phyloP scores from a whole-genome alignment of 148 eudicot genomes.

The Silene latifolia region DNA sequence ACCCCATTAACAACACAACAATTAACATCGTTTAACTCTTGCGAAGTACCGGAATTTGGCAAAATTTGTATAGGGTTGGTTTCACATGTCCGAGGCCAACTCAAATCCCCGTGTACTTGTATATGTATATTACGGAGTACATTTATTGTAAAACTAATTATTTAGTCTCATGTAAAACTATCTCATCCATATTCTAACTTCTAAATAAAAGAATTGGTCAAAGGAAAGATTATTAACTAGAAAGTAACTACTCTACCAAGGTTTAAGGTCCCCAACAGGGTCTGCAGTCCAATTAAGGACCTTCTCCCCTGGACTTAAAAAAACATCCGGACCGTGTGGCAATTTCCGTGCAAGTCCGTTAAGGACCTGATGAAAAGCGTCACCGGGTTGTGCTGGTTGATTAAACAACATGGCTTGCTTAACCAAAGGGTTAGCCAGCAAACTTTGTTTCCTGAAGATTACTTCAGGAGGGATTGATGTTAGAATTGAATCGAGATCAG shows the following conservation, averaged over 20 bases:
- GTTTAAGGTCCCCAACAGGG: slow-evolving; percentile 84
- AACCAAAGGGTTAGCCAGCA: slow-evolving; percentile 93
- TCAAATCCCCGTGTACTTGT: too few relatives aligned
- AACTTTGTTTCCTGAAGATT: slow-evolving; percentile 84
- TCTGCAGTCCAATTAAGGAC: slow-evolving; percentile 95
- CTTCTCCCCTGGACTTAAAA: slow-evolving; percentile 59
- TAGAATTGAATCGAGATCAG: slow-evolving; percentile 77
- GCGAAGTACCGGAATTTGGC: too few relatives aligned
- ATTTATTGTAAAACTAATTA: too few relatives aligned
- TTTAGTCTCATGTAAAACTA: too few relatives aligned
- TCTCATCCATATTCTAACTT: too few relatives aligned
- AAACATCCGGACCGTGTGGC: slow-evolving; percentile 61
- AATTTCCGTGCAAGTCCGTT: slow-evolving; percentile 91
- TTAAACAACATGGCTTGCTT: slow-evolving; percentile 97
- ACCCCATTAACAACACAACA: too few relatives aligned
- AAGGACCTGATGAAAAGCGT: slow-evolving; percentile 93
- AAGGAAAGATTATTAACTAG: too few relatives aligned
- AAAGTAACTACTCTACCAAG: slow-evolving; percentile 51
- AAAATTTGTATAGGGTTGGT: too few relatives aligned
- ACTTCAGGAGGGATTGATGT: slow-evolving; percentile 80
- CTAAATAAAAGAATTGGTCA: too few relatives aligned
- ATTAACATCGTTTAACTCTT: too few relatives aligned
- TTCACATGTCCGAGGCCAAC: too few relatives aligned
- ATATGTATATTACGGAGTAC: too few relatives aligned
- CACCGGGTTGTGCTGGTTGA: slow-evolving; percentile 87